phyloP scores from a whole-genome alignment of 1,284 basidiomycete species.

The Termitomyces sp. region DNA sequence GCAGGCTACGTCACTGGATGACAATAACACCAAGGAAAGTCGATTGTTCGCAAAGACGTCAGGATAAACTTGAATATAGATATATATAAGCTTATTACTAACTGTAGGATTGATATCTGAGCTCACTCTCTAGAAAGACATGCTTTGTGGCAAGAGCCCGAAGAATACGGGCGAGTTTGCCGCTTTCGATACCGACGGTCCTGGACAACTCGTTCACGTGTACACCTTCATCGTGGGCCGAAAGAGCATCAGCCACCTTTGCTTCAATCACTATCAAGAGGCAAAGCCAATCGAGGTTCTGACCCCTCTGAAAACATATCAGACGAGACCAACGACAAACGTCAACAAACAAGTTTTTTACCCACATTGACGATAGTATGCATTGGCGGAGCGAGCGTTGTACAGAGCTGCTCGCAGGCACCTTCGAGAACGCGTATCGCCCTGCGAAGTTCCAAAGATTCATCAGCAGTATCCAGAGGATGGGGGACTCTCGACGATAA shows the following conservation, averaged over 20 bases:
- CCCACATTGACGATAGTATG: conserved; percentile 12
- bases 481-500: conserved; percentile 1
- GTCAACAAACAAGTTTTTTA: neutral
- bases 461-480: conserved; percentile 2
- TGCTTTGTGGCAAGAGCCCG: conserved; percentile 33
- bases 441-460: conserved; percentile 4
- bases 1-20: conserved; percentile 22
- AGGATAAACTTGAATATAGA: conserved; percentile 8
- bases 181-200: conserved; percentile 21
- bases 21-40: conserved; percentile 26
- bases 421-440: conserved; percentile 10
- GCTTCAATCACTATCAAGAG: conserved; percentile 24
- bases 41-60: conserved; percentile 33
- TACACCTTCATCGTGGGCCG: conserved; percentile 25
- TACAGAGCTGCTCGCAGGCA: conserved; percentile 11
- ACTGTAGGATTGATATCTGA: neutral
- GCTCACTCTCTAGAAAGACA: conserved; percentile 31
- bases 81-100: too few relatives aligned
- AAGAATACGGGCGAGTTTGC: conserved; percentile 29
- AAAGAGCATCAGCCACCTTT: conserved; percentile 27
- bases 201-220: conserved; percentile 28
- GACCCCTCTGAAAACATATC: conserved; percentile 1
- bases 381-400: conserved; percentile 3
- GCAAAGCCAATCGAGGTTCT: conserved; percentile 18
- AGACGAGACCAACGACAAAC: neutral